Percentiles rank a stretch among this genome's conserved stretches.
These are phyloP conservation scores for Hypoxylon fuscum DNA, from an alignment of 495 filamentous ascomycete species.

Conservation along the genomic window DNA sequence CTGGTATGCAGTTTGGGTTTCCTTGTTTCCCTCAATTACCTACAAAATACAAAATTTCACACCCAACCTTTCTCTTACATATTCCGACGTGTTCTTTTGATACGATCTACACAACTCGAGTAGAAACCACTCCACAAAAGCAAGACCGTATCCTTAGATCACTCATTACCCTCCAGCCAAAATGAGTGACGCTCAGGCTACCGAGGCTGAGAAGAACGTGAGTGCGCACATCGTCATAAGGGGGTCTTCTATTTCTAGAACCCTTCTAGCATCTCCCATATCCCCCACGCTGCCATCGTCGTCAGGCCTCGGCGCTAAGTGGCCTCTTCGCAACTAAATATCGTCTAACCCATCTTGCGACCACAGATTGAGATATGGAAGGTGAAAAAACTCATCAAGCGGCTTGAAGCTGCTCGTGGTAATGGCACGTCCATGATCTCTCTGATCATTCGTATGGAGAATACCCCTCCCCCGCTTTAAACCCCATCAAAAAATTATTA, in stretches of 20 bases:
- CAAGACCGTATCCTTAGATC: constrained; percentile 33
- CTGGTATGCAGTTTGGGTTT: constrained; percentile 21
- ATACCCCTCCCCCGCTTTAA: constrained; percentile 38
- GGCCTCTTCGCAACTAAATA: constrained; percentile 28
- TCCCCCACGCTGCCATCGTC: constrained; percentile 5
- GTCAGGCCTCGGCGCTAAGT: constrained; percentile 9
- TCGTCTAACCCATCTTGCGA: constrained; percentile 10
- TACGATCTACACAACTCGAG: constrained; percentile 30
- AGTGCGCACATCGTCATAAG: constrained; percentile 38
- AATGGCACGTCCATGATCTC: constrained; percentile 99
- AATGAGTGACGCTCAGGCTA: constrained; percentile 89
- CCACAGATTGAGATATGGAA: constrained; percentile 76
- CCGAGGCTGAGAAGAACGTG: constrained; percentile 98
- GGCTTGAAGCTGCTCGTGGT: constrained; percentile 88
- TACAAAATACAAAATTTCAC: too few relatives aligned
- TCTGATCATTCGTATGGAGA: constrained; percentile 86
- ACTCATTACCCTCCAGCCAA: constrained; percentile 56
- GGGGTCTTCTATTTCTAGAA: too few relatives aligned
- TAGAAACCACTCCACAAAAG: constrained; percentile 22
- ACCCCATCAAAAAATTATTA: constrained; percentile 15
- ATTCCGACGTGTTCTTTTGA: too few relatives aligned
- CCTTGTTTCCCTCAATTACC: constrained; percentile 36
- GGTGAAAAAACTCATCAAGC: constrained; percentile 97
- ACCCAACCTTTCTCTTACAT: constrained; percentile 21
- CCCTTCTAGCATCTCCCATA: constrained; percentile 12